Percentiles rank a stretch among this genome's conserved stretches.
phyloP scores from a whole-genome alignment of 768 basidiomycete species.

The Pleurotus cornucopiae region DNA sequence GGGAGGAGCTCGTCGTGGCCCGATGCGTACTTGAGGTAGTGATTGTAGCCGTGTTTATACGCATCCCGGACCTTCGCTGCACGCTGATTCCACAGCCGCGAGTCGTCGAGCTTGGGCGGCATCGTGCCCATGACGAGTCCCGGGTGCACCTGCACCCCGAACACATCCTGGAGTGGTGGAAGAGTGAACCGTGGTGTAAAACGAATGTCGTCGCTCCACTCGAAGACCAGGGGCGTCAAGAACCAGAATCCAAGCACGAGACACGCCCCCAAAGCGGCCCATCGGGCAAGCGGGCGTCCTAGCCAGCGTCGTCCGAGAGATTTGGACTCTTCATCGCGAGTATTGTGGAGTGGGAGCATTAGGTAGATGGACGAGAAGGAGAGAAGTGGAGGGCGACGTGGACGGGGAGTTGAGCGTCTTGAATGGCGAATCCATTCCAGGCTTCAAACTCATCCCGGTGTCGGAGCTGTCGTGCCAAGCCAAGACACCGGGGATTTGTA shows the following conservation, averaged over 20 bases:
- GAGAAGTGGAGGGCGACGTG: not conserved
- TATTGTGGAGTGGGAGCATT: slow-evolving; percentile 7
- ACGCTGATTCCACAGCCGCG: slow-evolving; percentile 41
- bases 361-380: not conserved
- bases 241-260: slow-evolving; percentile 2
- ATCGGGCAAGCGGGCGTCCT: slow-evolving; percentile 6
- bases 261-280: not conserved
- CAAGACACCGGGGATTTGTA: not conserved
- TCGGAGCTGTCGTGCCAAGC: slow-evolving; percentile 2
- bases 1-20: slow-evolving; percentile 65
- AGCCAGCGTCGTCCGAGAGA: slow-evolving; percentile 1
- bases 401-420: not conserved
- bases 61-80: slow-evolving; percentile 29
- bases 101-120: not conserved
- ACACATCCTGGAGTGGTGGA: not conserved
- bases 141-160: not conserved
- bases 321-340: slow-evolving; percentile 1
- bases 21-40: slow-evolving; percentile 51
- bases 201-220: not conserved
- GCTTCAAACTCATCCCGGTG: not conserved
- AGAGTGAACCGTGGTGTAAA: not conserved
- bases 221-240: not conserved
- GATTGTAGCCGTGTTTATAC: slow-evolving; percentile 6
- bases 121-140: not conserved
- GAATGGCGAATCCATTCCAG: not conserved